Base-by-base conservation (phyloP, 345 rosid genomes). In the Populus davidiana region DNA sequence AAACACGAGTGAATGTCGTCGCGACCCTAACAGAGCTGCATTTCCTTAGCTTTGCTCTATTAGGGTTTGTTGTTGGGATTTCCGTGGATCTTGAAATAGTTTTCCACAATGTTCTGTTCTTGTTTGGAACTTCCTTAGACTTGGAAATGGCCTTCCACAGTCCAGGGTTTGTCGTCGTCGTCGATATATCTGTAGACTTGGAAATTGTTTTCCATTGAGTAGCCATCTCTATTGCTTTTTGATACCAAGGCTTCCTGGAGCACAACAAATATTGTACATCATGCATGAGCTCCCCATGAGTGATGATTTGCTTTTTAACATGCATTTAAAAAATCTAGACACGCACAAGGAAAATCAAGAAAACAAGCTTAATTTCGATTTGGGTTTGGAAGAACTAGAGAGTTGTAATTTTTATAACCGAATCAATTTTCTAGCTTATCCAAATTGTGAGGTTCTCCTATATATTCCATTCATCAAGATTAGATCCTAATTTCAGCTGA, bases 201-300 rank as follows among this genome's bases (percentile, higher is more conserved):
- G 87, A 61, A 74, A 78, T 52, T 21, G 85, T 71, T 82, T 83
- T 89, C 87, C 88, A 91, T 12, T 86, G 77, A 4, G 92, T 84
- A 5, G 98, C 97, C 80, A 86, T 83, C 82, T 93, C 91, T 89
- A 91, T 90, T 78, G 98, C 99, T 87, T 91, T 87, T 66, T 92
- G 93, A 83, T 93, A 93, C 99, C 99, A 96, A 66, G 91, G 93
- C 83, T 91, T 96, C 96, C 97, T 93, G 81, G 66, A 79, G 77
- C 59, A 56, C 9, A 76, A 72, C 39, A 86, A 64, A 29, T 76
- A 29, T 39, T 77, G 67, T 68, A 79, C 36, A 18, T 83, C 79
- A 80, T 71, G 80, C 71, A 80, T 75, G 18, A 63, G 27, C 25
- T 63, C 33, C 67, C 27, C 31, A n/a, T 8, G 43, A 36, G 20